A percentile compares a stretch with the other conserved stretches of the same genome.
Evolutionary conservation across 352 stramenopile genomes (phyloP).

Genomic region (Phytophthora cryptogea): DNA sequence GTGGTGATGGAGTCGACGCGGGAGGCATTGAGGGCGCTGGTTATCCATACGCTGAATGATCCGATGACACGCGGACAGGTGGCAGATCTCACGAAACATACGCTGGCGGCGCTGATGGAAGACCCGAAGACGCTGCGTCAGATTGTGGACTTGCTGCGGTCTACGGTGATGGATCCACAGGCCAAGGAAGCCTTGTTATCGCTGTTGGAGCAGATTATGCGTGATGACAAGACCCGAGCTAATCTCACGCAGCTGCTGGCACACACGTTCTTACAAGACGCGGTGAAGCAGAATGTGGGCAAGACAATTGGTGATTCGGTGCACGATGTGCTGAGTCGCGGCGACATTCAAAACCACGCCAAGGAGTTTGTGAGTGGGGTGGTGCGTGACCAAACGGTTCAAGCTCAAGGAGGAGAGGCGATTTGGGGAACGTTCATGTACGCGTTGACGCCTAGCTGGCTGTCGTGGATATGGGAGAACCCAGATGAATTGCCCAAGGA

Average conservation of each 20-base stretch:
- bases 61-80: conserved; percentile 57
- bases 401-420: conserved; percentile 75
- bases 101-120: conserved; percentile 49
- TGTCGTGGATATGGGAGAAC: conserved; percentile 78
- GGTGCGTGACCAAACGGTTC: conserved; percentile 83
- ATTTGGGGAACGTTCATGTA: conserved; percentile 86
- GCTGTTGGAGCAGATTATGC: conserved; percentile 70
- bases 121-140: conserved; percentile 61
- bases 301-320: conserved; percentile 65
- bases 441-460: conserved; percentile 70
- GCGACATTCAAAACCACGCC: conserved; percentile 78
- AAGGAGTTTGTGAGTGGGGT: conserved; percentile 84
- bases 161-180: conserved; percentile 50
- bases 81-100: conserved; percentile 51
- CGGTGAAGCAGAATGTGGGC: conserved; percentile 66
- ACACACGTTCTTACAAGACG: conserved; percentile 68
- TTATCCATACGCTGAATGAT: conserved; percentile 71
- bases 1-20: conserved; percentile 71
- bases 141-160: conserved; percentile 58
- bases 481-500: conserved; percentile 23
- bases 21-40: conserved; percentile 48
- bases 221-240: conserved; percentile 51
- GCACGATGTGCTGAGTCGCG: conserved; percentile 76
- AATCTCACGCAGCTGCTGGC: conserved; percentile 69
- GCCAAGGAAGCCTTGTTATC: conserved; percentile 53